Percentiles rank a stretch among this genome's conserved stretches.
These are phyloP conservation scores for Paraphaeosphaeria minitans DNA, from an alignment of 2,329 filamentous ascomycete species.

Conservation along the genomic window DNA sequence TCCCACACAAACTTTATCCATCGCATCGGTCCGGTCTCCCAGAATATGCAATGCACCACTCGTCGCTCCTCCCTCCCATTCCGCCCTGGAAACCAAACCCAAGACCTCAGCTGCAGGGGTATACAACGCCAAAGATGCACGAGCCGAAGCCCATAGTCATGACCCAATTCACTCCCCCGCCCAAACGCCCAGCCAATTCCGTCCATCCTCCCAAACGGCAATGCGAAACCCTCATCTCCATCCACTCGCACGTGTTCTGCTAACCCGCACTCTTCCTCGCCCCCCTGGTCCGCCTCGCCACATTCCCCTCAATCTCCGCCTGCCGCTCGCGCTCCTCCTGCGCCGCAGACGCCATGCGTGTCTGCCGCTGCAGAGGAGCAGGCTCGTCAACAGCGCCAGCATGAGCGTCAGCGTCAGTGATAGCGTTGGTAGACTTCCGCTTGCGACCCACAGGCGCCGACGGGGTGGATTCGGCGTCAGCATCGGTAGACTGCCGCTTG, in stretches of 20 bases:
- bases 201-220: too few relatives aligned
- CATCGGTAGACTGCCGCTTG: not conserved
- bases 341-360: conserved; percentile 11
- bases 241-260: too few relatives aligned
- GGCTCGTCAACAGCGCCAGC: not conserved
- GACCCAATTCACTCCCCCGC: not conserved
- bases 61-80: too few relatives aligned
- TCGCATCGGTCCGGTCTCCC: not conserved
- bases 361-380: conserved; percentile 6
- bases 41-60: not conserved
- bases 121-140: conserved; percentile 11
- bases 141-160: not conserved
- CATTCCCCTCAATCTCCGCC: conserved; percentile 16
- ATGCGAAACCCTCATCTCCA: too few relatives aligned
- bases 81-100: not conserved
- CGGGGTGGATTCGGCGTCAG: too few relatives aligned
- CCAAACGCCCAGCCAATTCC: not conserved
- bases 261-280: conserved; percentile 2
- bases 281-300: conserved; percentile 19
- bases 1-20: not conserved
- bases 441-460: not conserved
- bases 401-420: too few relatives aligned
- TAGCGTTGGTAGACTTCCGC: not conserved
- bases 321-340: conserved; percentile 7
- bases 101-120: not conserved